Conservation (phyloP, 331 rosid genomes). For the Acacia concinna region DNA sequence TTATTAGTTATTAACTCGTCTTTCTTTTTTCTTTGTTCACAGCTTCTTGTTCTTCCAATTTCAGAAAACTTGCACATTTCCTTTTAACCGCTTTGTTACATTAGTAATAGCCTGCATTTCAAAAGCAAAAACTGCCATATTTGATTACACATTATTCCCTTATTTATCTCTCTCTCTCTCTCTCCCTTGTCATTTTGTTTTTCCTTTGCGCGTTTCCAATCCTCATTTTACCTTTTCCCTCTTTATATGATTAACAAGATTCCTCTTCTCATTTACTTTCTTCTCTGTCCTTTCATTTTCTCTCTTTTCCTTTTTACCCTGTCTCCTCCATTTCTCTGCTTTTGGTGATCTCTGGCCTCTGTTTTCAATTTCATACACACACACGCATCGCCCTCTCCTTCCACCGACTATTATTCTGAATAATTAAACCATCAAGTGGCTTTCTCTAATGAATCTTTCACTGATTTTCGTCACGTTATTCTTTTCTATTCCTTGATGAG, state of each 20-base stretch:
- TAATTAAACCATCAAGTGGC: neutral
- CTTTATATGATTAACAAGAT: neutral
- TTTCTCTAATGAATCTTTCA: neutral
- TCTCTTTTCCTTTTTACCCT: neutral
- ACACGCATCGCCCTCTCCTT: neutral
- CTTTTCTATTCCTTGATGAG: constrained; percentile 25
- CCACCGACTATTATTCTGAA: constrained; percentile 29
- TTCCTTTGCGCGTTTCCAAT: constrained; percentile 5
- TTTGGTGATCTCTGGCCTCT: neutral
- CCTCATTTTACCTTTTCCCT: neutral
- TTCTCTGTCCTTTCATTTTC: neutral
- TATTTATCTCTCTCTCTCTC: neutral
- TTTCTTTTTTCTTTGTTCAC: neutral
- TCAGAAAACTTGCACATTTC: neutral
- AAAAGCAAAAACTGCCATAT: neutral
- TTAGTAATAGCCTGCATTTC: neutral
- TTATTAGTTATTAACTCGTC: too few relatives aligned
- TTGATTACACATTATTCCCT: neutral
- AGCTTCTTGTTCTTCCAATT: neutral
- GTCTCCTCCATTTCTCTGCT: neutral
- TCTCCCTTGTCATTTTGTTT: neutral
- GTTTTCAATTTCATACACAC: neutral
- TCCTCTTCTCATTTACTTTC: neutral
- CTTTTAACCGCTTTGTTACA: neutral
- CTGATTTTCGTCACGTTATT: constrained; percentile 6